A percentile compares a stretch with the other conserved stretches of the same genome.
Conservation (phyloP, 495 filamentous ascomycete genomes). For the Neurospora sp. region DNA sequence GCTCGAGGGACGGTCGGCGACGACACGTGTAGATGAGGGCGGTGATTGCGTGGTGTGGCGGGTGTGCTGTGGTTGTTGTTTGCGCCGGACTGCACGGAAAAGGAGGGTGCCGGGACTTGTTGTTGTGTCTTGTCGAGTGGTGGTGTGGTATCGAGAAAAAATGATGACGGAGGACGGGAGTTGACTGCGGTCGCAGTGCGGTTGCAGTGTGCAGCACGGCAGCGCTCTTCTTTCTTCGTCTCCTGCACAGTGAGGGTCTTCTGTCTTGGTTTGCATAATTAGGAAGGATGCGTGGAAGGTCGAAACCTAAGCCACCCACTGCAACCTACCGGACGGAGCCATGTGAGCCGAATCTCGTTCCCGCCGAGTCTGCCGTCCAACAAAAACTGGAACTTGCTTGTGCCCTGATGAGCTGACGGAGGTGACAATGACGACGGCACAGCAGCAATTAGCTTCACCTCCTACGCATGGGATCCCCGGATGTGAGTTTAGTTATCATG, state of each 20-base stretch:
- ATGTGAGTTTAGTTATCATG: neutral
- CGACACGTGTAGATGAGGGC: neutral
- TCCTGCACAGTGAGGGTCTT: neutral
- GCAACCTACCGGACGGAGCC: neutral
- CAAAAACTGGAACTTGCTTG: neutral
- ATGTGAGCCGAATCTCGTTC: neutral
- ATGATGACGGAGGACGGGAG: neutral
- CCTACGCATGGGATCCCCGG: neutral
- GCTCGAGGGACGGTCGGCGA: neutral
- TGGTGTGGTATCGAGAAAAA: neutral
- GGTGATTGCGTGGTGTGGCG: neutral
- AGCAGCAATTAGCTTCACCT: neutral
- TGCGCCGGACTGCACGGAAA: neutral
- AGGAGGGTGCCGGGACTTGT: neutral
- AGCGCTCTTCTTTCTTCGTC: neutral
- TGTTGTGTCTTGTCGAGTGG: neutral
- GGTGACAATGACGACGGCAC: neutral
- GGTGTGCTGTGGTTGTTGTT: neutral
- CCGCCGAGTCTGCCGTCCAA: neutral
- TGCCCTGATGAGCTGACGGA: neutral
- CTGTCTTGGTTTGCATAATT: neutral
- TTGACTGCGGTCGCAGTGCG: neutral
- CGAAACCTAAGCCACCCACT: neutral
- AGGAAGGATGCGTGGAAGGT: neutral
- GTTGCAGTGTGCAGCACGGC: neutral